A percentile compares a stretch with the other conserved stretches of the same genome.
Conservation (phyloP, 768 basidiomycete species). For the Leucocoprinus sp. region DNA sequence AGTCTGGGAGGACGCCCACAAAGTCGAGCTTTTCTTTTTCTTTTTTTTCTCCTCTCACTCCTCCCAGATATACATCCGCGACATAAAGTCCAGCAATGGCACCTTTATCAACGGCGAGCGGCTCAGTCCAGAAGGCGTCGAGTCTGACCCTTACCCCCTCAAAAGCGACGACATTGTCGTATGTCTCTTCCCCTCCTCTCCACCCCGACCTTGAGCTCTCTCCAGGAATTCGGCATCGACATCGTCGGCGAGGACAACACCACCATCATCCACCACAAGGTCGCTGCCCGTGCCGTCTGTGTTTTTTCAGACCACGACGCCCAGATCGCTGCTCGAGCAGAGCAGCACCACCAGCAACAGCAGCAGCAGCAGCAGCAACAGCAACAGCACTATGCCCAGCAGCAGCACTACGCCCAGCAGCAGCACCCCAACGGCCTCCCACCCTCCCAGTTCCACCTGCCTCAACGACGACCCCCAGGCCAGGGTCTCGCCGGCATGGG, state of each 20-base stretch:
- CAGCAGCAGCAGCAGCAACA: constrained; percentile 29
- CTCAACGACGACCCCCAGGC: constrained; percentile 24
- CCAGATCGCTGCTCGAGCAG: constrained; percentile 60
- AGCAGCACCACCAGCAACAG: constrained; percentile 54
- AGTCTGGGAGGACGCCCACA: constrained; percentile 90
- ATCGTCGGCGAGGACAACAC: constrained; percentile 98
- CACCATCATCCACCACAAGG: constrained; percentile 97
- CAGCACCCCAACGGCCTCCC: constrained; percentile 5
- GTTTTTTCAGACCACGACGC: constrained; percentile 84
- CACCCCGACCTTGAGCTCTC: constrained; percentile 11
- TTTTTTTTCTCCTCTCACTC: constrained; percentile 11
- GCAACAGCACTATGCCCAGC: constrained; percentile 16
- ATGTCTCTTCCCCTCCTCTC: constrained; percentile 23
- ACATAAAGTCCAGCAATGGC: constrained; percentile 96
- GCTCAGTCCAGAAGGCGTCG: constrained; percentile 80
- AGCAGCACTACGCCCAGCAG: constrained; percentile 9
- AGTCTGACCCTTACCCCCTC: constrained; percentile 89
- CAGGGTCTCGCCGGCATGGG: constrained; percentile 55
- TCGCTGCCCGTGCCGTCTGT: constrained; percentile 89
- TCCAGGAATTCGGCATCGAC: constrained; percentile 97
- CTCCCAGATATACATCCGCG: constrained; percentile 91
- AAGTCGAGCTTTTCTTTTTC: constrained; percentile 41
- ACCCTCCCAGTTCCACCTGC: constrained; percentile 14
- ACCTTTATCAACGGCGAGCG: constrained; percentile 97
- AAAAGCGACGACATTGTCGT: constrained; percentile 96